phyloP scores from a whole-genome alignment of 192 early-diverging fungal genomes.

The Dispira simplex region DNA sequence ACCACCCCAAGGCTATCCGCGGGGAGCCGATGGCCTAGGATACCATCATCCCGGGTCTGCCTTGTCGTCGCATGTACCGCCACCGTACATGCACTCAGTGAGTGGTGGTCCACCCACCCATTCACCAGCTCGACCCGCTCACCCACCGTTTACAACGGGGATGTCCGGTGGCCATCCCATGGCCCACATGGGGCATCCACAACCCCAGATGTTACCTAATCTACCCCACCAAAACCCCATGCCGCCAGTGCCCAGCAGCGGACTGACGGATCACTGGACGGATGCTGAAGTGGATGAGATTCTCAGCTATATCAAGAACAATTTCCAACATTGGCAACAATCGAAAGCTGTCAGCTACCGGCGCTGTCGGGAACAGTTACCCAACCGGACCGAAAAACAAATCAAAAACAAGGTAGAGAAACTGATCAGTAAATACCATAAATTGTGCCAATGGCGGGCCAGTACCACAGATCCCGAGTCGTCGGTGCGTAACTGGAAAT shows the following conservation, averaged over 20 bases:
- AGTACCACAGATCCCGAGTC: constrained; percentile 1
- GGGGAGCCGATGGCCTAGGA: too few relatives aligned
- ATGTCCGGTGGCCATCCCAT: constrained; percentile 5
- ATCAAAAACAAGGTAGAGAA: constrained; percentile 12
- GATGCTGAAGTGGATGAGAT: constrained; percentile 7
- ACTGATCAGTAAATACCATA: constrained; percentile 11
- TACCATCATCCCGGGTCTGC: too few relatives aligned
- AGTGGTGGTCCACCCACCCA: too few relatives aligned
- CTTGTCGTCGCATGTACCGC: too few relatives aligned
- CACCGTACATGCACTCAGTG: too few relatives aligned
- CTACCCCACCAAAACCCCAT: not conserved
- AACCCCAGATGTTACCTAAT: not conserved
- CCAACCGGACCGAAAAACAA: constrained; percentile 11
- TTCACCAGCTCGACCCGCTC: too few relatives aligned
- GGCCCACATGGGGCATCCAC: constrained; percentile 3
- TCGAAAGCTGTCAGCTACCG: constrained; percentile 11
- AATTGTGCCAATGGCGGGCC: constrained; percentile 9
- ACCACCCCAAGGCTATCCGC: too few relatives aligned
- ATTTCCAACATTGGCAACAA: constrained; percentile 11
- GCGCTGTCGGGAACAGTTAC: constrained; percentile 9
- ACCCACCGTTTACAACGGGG: too few relatives aligned
- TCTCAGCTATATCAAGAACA: constrained; percentile 11
- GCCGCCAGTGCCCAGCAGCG: not conserved
- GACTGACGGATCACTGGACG: constrained; percentile 12
- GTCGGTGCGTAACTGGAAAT: constrained; percentile 8